phyloP scores from a whole-genome alignment of 2,329 filamentous ascomycete species.

The Colletotrichum cordylinicola region DNA sequence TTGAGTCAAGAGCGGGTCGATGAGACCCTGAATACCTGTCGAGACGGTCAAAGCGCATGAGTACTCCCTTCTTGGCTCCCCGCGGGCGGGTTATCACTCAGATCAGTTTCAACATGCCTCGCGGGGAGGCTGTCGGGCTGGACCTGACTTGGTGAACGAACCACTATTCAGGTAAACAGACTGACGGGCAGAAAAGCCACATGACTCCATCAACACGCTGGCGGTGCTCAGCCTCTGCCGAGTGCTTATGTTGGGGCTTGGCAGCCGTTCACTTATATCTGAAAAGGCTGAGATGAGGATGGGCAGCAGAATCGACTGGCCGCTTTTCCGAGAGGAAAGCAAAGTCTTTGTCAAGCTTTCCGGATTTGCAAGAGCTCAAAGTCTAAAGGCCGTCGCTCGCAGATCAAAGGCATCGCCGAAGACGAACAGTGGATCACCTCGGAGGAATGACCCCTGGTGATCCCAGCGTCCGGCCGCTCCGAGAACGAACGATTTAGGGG shows the following conservation, averaged over 20 bases:
- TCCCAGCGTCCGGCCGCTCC: neutral
- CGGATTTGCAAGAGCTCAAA: neutral
- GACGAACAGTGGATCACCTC: neutral
- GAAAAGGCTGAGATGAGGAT: neutral
- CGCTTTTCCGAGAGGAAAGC: neutral
- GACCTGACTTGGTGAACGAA: neutral
- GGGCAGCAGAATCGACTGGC: neutral
- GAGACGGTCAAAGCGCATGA: neutral
- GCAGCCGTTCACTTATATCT: neutral
- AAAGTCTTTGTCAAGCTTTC: neutral
- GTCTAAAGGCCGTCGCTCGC: neutral
- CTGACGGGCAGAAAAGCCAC: neutral
- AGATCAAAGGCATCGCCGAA: neutral
- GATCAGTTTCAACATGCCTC: neutral
- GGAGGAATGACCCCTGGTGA: neutral
- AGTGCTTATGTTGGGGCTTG: neutral
- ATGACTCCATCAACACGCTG: neutral
- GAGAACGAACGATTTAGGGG: neutral
- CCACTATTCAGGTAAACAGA: neutral
- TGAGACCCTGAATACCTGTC: neutral
- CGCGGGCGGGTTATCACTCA: neutral
- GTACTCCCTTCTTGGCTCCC: neutral
- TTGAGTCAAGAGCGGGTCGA: neutral
- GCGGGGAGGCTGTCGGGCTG: neutral
- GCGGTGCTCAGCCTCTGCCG: neutral